These are phyloP conservation scores for Exophiala alcalophila DNA, from an alignment of 2,329 filamentous ascomycete species.

Conservation along the genomic window DNA sequence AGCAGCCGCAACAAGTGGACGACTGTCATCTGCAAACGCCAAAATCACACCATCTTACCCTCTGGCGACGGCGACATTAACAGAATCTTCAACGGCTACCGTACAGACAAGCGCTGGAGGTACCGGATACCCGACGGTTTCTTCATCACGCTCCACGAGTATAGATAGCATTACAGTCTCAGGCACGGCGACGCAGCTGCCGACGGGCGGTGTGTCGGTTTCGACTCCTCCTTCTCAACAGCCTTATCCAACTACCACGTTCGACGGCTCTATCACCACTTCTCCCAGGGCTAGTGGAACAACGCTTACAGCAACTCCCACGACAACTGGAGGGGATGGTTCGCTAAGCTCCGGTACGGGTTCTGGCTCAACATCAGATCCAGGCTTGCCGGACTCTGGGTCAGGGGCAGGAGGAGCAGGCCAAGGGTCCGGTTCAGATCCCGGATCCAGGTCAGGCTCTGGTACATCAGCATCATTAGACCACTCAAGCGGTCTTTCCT, in stretches of 20 bases:
- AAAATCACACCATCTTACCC: too few species aligned
- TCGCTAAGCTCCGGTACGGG: slow-evolving; percentile 8
- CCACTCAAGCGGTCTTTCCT: slow-evolving; percentile 14
- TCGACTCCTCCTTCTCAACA: background rate
- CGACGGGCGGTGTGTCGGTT: slow-evolving; percentile 6
- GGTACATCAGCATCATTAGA: slow-evolving; percentile 3
- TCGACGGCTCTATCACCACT: background rate
- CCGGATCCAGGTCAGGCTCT: slow-evolving; percentile 3
- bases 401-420: slow-evolving; percentile 4
- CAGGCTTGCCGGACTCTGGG: slow-evolving; percentile 4
- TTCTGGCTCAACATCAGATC: slow-evolving; percentile 5
- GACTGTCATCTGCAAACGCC: background rate
- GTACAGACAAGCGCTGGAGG: background rate
- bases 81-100: background rate
- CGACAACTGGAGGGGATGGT: slow-evolving; percentile 10
- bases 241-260: background rate
- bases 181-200: slow-evolving; percentile 4
- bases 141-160: too few species aligned
- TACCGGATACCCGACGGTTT: too few species aligned
- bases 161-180: slow-evolving; percentile 4
- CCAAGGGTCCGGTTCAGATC: slow-evolving; percentile 11
- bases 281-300: slow-evolving; percentile 2
- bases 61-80: too few species aligned
- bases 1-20: background rate
- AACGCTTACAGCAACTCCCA: slow-evolving; percentile 8